Evolutionary conservation across 1,284 basidiomycete species (phyloP).

Genomic region (Ustilago loliicola): DNA sequence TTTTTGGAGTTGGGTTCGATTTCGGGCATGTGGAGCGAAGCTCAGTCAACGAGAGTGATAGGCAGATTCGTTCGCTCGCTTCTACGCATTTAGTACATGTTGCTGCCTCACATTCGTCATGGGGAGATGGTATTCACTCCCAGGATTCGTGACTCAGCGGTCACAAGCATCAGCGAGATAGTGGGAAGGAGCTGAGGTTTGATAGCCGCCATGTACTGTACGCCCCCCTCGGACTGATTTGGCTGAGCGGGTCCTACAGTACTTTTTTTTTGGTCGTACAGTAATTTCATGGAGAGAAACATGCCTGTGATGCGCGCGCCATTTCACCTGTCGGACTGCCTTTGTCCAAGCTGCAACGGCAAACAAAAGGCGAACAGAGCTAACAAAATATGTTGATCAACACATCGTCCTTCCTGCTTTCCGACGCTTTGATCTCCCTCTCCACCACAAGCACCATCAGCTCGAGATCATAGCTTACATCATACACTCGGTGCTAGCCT

Average conservation of each 20-base stretch:
- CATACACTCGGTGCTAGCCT: neutral
- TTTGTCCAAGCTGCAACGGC: neutral
- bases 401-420: neutral
- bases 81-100: too few relatives aligned
- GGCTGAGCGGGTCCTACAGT: too few relatives aligned
- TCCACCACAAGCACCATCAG: neutral
- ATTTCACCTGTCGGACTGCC: neutral
- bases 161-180: too few relatives aligned
- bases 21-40: constrained; percentile 2
- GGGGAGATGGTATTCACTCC: too few relatives aligned
- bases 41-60: neutral
- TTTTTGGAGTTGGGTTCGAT: too few relatives aligned
- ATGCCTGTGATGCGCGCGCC: neutral
- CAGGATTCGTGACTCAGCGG: too few relatives aligned
- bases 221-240: too few relatives aligned
- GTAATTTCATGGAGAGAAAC: too few relatives aligned
- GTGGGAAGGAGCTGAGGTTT: neutral
- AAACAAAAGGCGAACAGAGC: constrained; percentile 7
- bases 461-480: constrained; percentile 4
- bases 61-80: neutral
- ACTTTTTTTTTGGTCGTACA: too few relatives aligned
- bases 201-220: too few relatives aligned
- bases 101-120: neutral
- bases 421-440: neutral
- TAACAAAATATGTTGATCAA: neutral